Base-by-base conservation (phyloP, 2,329 filamentous ascomycete species). In the Diaporthe sp. region DNA sequence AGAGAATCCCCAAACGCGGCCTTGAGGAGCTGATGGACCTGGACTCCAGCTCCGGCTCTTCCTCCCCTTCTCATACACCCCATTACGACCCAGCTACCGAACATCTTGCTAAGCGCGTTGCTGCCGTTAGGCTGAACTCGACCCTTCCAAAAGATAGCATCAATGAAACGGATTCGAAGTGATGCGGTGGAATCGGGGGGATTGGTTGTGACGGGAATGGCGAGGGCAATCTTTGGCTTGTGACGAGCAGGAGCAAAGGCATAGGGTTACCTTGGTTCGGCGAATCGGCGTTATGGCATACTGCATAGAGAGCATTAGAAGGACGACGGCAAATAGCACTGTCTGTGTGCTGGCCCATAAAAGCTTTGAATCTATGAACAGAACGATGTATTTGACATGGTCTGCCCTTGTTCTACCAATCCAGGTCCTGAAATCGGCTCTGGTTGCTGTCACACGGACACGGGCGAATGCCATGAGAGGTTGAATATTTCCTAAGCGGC, bases 1-100 rank as follows among this genome's bases (percentile, higher is more conserved):
- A 98, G 94, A 93, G 93, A 92, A 92, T 93, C 91, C 93, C 92
- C 85, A 97, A 97, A 90, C 94, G 91, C 82, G 85, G 83, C 82
- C 86, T 86, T 82, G 85, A 79, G 79, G 80, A 82, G 78, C 80
- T 77, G 79, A 79, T 80, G 76, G 74, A 67, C 72, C 25, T 74
- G 44, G 75, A 75, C 44, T 25, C 51, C 39, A 49, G 49, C 65
- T 62, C 70, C 72, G 71, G 70, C 78, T 67, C 73, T 68, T 77
- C 61, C 73, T 78, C 79, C 76, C 77, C 79, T 57, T 80, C 79
- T 49, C 80, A 78, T 51, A 74, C 80, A 80, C 72, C 72, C 79
- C 79, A 78, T 79, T 53, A 71, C 62, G 55, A 79, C 77, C 73
- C 85, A 78, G 87, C 86, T 82, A 44, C 75, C 59, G 88, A 89